Percentiles rank a stretch among this genome's conserved stretches.
Conservation (phyloP, 2,329 filamentous ascomycete genomes). For the Cytospora piceicola region DNA sequence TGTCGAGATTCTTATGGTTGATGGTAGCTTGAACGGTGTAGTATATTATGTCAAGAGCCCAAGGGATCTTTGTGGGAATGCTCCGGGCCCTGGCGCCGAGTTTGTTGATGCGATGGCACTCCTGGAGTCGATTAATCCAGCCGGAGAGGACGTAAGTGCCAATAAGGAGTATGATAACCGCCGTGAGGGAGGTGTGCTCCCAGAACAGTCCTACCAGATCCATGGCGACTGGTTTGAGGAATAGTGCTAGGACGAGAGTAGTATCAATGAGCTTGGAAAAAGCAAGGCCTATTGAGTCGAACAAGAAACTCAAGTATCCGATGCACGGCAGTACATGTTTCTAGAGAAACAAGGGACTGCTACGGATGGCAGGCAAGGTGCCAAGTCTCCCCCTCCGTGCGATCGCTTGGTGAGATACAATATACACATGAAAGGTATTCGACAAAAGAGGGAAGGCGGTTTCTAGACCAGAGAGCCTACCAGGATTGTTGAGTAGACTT, state of each 20-base stretch:
- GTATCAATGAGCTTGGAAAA: background rate
- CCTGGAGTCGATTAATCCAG: conserved; percentile 44
- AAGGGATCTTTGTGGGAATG: conserved; percentile 47
- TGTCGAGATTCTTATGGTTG: conserved; percentile 60
- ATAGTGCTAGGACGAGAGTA: background rate
- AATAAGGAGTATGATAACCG: conserved; percentile 43
- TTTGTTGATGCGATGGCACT: conserved; percentile 49
- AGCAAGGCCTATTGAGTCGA: background rate
- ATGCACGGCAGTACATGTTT: background rate
- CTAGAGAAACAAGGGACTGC: background rate
- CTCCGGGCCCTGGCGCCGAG: conserved; percentile 49
- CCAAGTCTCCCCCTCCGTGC: background rate
- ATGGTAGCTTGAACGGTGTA: conserved; percentile 57
- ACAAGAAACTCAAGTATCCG: background rate
- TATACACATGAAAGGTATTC: too few species aligned
- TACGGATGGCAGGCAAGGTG: background rate
- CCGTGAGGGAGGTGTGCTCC: conserved; percentile 48
- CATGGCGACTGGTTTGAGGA: conserved; percentile 41
- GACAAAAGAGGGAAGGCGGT: background rate
- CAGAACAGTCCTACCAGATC: conserved; percentile 55
- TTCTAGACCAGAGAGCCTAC: background rate
- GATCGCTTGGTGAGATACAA: background rate
- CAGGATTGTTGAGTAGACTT: background rate
- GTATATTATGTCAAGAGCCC: conserved; percentile 69
- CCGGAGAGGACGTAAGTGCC: conserved; percentile 45